Percentiles rank a stretch among this genome's conserved stretches.
Conservation (phyloP, 1,139 yeast genomes). For the Blastobotrys capitulatus region DNA sequence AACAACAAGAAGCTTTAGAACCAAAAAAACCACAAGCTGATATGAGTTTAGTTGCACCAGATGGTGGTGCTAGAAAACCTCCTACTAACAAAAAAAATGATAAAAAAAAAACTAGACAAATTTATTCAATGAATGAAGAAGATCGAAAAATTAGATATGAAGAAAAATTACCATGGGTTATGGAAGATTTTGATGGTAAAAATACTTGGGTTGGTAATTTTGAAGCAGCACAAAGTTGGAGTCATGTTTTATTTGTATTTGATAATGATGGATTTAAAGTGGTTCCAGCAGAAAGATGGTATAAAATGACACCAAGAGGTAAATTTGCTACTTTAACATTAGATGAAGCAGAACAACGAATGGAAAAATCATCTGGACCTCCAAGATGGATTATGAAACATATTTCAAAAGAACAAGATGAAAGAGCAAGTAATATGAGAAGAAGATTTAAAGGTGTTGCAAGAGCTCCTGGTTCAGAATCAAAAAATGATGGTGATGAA, state of each 20-base stretch:
- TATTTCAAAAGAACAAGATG: conserved; percentile 55
- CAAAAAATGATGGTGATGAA: conserved; percentile 69
- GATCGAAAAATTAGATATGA: conserved; percentile 84
- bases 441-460: conserved; percentile 53
- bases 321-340: conserved; percentile 88
- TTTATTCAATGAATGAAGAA: conserved; percentile 70
- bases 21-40: conserved; percentile 39
- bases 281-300: conserved; percentile 93
- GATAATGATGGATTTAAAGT: conserved; percentile 88
- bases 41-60: conserved; percentile 71
- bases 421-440: conserved; percentile 17
- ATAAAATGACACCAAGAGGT: conserved; percentile 88
- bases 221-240: conserved; percentile 89
- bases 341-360: conserved; percentile 94
- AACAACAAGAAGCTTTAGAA: not conserved
- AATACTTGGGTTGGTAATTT: conserved; percentile 95
- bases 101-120: conserved; percentile 80
- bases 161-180: conserved; percentile 96
- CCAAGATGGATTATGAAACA: conserved; percentile 98
- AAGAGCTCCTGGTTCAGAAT: conserved; percentile 29
- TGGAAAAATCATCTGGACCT: conserved; percentile 67
- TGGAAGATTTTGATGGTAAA: conserved; percentile 91
- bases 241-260: conserved; percentile 78
- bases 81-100: conserved; percentile 43
- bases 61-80: conserved; percentile 72